Evolutionary conservation across 2,329 filamentous ascomycete genomes (phyloP).

Genomic region (Chrysoporthe austroafricana): DNA sequence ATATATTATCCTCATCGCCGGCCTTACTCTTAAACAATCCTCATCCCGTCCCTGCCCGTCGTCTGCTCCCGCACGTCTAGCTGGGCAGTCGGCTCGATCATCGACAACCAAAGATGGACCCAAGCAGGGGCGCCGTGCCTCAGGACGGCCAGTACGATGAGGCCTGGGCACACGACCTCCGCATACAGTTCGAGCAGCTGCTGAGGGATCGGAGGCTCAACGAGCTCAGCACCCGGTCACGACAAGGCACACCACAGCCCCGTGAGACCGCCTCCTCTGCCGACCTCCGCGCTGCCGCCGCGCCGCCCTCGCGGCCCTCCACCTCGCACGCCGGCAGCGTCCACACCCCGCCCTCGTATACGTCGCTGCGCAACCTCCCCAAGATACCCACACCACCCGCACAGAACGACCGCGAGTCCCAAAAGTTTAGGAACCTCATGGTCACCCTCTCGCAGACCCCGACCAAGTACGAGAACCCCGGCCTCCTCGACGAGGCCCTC

Average conservation of each 20-base stretch:
- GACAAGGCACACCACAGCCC: constrained; percentile 60
- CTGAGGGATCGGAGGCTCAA: constrained; percentile 87
- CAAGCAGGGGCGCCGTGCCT: constrained; percentile 32
- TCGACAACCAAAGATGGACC: constrained; percentile 37
- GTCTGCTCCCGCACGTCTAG: not conserved
- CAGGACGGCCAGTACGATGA: constrained; percentile 61
- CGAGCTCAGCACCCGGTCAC: constrained; percentile 70
- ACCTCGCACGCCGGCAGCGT: constrained; percentile 46
- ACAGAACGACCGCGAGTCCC: constrained; percentile 63
- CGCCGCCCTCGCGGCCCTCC: constrained; percentile 49
- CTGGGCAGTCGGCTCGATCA: constrained; percentile 3
- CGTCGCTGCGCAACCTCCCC: constrained; percentile 54
- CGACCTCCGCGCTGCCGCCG: constrained; percentile 48
- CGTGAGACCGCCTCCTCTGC: constrained; percentile 55
- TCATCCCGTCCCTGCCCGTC: not conserved
- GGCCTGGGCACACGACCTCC: constrained; percentile 77
- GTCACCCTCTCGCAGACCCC: constrained; percentile 86
- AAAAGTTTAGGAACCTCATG: constrained; percentile 81
- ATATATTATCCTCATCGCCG: constrained; percentile 9
- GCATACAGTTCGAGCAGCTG: constrained; percentile 82
- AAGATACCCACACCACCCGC: constrained; percentile 74
- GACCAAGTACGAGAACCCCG: constrained; percentile 94
- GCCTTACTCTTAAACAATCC: not conserved
- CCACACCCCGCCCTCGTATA: constrained; percentile 51
- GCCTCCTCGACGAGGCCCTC: constrained; percentile 88